Conservation (phyloP, 1,284 basidiomycete genomes). For the Cystodermella granulosa region DNA sequence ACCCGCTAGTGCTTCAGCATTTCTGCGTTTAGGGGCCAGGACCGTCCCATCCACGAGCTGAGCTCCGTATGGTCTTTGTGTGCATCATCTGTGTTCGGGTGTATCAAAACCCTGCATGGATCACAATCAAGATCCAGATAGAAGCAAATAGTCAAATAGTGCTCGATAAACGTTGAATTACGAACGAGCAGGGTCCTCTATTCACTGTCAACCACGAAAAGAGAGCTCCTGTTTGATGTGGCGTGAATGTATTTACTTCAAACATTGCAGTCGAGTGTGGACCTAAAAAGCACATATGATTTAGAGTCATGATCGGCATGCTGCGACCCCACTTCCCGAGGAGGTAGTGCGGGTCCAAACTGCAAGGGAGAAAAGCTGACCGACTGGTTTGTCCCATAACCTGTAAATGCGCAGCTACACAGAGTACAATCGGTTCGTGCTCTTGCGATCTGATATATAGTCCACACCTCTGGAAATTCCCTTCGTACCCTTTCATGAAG, state of each 20-base stretch:
- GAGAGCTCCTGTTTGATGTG: constrained; percentile 60
- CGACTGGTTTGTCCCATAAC: constrained; percentile 62
- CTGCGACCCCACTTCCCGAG: too few relatives aligned
- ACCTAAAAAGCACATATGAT: constrained; percentile 31
- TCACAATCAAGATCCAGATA: constrained; percentile 5
- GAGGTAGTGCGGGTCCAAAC: too few relatives aligned
- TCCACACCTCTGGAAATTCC: constrained; percentile 67
- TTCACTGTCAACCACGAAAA: constrained; percentile 63
- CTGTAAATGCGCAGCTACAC: constrained; percentile 57
- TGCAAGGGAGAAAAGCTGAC: constrained; percentile 36
- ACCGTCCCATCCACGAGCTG: constrained; percentile 65
- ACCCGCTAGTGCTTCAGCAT: too few relatives aligned
- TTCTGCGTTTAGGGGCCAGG: constrained; percentile 52
- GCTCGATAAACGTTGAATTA: constrained; percentile 13
- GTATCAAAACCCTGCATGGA: constrained; percentile 55
- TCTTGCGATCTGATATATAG: not conserved
- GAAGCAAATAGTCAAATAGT: constrained; percentile 1
- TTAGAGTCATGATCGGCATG: not conserved
- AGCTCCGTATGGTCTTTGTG: constrained; percentile 61
- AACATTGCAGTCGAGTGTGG: constrained; percentile 67
- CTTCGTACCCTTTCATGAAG: constrained; percentile 59
- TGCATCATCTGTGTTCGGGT: constrained; percentile 64
- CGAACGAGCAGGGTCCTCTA: constrained; percentile 63
- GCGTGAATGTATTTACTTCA: constrained; percentile 63
- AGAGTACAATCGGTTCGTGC: not conserved